Base-by-base conservation (phyloP, 208 protist genomes). In the Porcisia deanei region DNA sequence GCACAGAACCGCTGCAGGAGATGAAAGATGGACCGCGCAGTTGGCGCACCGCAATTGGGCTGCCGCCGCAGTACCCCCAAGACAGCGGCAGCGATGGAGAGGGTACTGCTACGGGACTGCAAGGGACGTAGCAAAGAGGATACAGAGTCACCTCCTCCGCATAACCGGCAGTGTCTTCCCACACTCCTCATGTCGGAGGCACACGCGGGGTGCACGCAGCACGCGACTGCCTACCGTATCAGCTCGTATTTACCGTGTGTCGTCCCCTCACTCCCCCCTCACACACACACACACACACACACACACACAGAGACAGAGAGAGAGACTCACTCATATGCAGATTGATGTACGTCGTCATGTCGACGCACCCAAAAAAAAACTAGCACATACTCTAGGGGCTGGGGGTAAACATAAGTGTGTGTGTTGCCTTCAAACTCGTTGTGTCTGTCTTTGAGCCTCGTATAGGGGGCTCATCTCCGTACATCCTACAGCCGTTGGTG, bases 1-100 rank as follows among this genome's bases (percentile, higher is more conserved):
- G 90, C 2, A 75, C 70, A 0, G 81, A 75, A 37, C 88, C 88
- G 34, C 67, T 94, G 68, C 70, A 70, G 37, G 90, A 94, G 73
- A 61, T 75, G 8, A 34, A 68, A 43, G 71, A 87, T 8, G 85
- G 86, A 3, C 60, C 82, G 3, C 45, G 45, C 4, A 70, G 58
- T 37, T 94, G 90, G 90, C 76, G 83, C 12, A 45, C 8, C n/a
- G 53, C 47, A 4, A 71, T 71, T 30, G 52, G 18, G 37, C 43
- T 16, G 9, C 39, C 61, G 30, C 12, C 22, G 61, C 61, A 22
- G 37, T 1, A 34, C 20, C 16, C 43, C 65, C 22, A 52, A 12
- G 47, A 41, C 65, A 55, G 16, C 10, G 65, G 25, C 45, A 57
- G 30, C 16, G 30, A 41, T 41, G 22, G 43, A 3, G 22, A 14